phyloP scores from a whole-genome alignment of 768 basidiomycete genomes.

The Tulasnella calospora region DNA sequence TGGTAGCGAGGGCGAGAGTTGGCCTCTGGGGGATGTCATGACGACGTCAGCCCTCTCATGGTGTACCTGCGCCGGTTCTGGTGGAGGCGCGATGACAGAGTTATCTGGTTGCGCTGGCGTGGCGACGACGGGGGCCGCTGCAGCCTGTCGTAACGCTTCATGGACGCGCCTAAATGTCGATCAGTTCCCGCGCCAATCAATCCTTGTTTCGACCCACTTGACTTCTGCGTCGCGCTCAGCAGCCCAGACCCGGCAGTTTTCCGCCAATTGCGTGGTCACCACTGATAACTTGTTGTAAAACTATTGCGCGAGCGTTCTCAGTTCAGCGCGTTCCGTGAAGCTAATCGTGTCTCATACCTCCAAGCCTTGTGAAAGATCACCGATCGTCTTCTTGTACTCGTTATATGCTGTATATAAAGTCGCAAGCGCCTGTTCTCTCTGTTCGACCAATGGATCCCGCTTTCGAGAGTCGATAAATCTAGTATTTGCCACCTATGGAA shows the following conservation, averaged over 20 bases:
- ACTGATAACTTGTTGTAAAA: conserved; percentile 85
- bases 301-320: conserved; percentile 38
- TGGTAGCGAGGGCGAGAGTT: neutral
- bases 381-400: conserved; percentile 78
- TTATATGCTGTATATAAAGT: conserved; percentile 78
- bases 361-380: conserved; percentile 83
- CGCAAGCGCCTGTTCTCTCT: conserved; percentile 75
- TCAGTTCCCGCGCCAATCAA: neutral
- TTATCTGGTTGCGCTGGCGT: neutral
- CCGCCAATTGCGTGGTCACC: conserved; percentile 68
- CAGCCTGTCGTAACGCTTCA: neutral
- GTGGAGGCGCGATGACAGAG: neutral
- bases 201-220: conserved; percentile 48
- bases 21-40: neutral
- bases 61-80: neutral
- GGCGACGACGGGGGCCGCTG: neutral
- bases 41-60: neutral
- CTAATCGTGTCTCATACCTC: conserved; percentile 47
- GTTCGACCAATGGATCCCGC: conserved; percentile 71
- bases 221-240: conserved; percentile 66
- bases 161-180: neutral
- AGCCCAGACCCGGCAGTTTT: conserved; percentile 70
- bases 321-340: neutral
- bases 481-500: conserved; percentile 57
- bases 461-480: conserved; percentile 69